phyloP scores from a whole-genome alignment of 768 basidiomycete genomes.

The Coprinopsis sp. region DNA sequence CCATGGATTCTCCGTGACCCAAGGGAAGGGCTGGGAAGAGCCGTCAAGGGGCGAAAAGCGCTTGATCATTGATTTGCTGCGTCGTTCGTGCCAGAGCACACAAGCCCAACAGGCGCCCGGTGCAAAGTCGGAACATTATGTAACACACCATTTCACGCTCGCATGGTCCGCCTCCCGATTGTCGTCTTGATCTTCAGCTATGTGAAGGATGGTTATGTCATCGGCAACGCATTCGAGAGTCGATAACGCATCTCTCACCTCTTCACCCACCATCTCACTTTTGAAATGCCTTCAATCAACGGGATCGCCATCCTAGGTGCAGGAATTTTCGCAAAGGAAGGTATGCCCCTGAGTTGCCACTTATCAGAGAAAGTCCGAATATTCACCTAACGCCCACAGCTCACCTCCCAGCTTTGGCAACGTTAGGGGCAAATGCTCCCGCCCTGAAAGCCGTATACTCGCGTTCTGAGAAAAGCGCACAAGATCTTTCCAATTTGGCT shows the following conservation, averaged over 20 bases:
- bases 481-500: constrained; percentile 48
- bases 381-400: constrained; percentile 38
- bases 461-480: constrained; percentile 59
- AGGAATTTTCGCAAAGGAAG: constrained; percentile 74
- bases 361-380: constrained; percentile 15
- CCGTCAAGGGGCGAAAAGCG: no score
- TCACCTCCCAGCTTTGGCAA: constrained; percentile 71
- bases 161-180: no score
- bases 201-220: no score
- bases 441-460: constrained; percentile 72
- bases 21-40: not conserved
- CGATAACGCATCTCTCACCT: constrained; percentile 6
- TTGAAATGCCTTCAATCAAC: constrained; percentile 34
- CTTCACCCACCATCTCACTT: constrained; percentile 7
- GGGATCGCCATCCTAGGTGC: constrained; percentile 78
- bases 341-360: constrained; percentile 35
- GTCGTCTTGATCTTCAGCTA: no score
- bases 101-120: not conserved
- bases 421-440: constrained; percentile 42
- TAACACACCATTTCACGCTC: no score
- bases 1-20: constrained; percentile 29
- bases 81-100: not conserved
- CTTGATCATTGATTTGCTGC: no score
- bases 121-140: not conserved
- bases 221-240: not conserved